A percentile compares a stretch with the other conserved stretches of the same genome.
Evolutionary conservation across 768 basidiomycete species (phyloP).

Genomic region (Holtermannia corniformis): DNA sequence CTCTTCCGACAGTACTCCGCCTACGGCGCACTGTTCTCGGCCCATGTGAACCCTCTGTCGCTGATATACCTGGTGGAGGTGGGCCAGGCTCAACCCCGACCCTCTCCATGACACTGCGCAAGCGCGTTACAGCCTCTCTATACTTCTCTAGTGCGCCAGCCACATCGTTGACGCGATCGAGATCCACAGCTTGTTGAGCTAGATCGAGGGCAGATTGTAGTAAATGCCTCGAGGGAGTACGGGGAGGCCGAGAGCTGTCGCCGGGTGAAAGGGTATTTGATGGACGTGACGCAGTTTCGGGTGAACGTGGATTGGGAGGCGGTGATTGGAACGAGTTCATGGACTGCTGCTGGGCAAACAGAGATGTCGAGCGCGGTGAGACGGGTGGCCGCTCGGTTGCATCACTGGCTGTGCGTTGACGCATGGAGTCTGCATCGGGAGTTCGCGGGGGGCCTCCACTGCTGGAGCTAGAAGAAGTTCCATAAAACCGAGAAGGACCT

Average conservation of each 20-base stretch:
- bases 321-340: conserved; percentile 2
- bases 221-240: conserved; percentile 33
- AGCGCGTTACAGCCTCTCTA: conserved; percentile 30
- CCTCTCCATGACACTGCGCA: conserved; percentile 37
- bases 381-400: no score
- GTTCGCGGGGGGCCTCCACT: no score
- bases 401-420: no score
- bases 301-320: not conserved
- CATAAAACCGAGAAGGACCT: no score
- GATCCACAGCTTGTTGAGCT: conserved; percentile 37
- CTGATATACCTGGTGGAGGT: conserved; percentile 1
- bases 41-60: conserved; percentile 6
- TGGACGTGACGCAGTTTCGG: not conserved
- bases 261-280: not conserved
- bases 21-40: no score
- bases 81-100: conserved; percentile 31
- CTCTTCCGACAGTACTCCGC: conserved; percentile 8
- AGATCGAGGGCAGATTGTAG: conserved; percentile 38
- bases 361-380: no score
- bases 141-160: conserved; percentile 32
- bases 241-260: conserved; percentile 5
- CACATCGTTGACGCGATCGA: conserved; percentile 39
- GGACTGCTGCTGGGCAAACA: no score
- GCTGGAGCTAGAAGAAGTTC: no score
- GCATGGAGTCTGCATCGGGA: no score